A percentile compares a stretch with the other conserved stretches of the same genome.
Evolutionary conservation across 2,329 filamentous ascomycete genomes (phyloP).

Genomic region (Pyricularia pennisetigena): DNA sequence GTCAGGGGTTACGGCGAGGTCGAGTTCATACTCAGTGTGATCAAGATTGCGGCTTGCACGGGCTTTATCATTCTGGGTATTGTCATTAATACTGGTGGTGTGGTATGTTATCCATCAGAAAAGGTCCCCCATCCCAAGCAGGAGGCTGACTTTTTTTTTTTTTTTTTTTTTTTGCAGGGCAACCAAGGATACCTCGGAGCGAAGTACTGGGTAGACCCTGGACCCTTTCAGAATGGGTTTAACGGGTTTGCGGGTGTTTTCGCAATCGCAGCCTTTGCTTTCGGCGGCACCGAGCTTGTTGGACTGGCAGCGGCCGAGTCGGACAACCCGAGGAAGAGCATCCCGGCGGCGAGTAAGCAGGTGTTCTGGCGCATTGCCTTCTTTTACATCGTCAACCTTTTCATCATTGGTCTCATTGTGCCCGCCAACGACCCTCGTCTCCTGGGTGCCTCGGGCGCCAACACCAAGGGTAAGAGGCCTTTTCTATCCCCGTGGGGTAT

Average conservation of each 20-base stretch:
- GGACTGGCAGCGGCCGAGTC: conserved; percentile 43
- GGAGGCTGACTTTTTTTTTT: no score
- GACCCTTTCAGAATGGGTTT: conserved; percentile 41
- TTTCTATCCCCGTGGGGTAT: no score
- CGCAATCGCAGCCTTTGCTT: conserved; percentile 40
- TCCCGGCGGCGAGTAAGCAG: conserved; percentile 41
- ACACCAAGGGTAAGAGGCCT: conserved; percentile 29
- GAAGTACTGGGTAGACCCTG: conserved; percentile 48
- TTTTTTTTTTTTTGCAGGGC: conserved; percentile 24
- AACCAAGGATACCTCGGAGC: conserved; percentile 49
- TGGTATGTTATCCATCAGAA: conserved; percentile 11
- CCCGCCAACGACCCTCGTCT: conserved; percentile 30
- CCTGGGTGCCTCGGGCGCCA: conserved; percentile 23
- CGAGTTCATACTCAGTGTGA: conserved; percentile 45
- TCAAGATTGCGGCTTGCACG: conserved; percentile 47
- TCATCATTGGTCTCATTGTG: conserved; percentile 41
- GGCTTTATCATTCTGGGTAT: conserved; percentile 59
- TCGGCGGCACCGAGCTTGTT: conserved; percentile 41
- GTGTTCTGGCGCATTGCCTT: conserved; percentile 44
- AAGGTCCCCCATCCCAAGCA: no score
- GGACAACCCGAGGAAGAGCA: conserved; percentile 33
- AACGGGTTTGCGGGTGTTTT: conserved; percentile 41
- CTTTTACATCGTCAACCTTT: conserved; percentile 42
- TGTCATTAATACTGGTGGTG: conserved; percentile 47
- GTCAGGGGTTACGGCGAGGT: conserved; percentile 49